Evolutionary conservation across 164 flowering plant species (phyloP).

Genomic region (Vitis riparia): DNA sequence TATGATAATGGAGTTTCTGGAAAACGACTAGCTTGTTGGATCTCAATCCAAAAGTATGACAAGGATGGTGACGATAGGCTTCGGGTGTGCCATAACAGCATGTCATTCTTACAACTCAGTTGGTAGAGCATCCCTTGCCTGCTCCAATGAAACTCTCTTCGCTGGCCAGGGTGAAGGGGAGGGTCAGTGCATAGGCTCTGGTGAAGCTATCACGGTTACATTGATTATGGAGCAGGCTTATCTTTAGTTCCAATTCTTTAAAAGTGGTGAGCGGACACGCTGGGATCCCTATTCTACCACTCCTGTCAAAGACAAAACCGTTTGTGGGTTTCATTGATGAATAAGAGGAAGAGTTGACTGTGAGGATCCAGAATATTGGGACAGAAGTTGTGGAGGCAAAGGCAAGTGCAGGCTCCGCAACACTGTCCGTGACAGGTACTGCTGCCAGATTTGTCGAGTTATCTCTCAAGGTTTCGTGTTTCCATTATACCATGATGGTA

Average conservation of each 20-base stretch:
- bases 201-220: conserved; percentile 58
- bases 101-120: conserved; percentile 86
- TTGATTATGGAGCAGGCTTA: conserved; percentile 35
- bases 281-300: no score
- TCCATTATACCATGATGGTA: no score
- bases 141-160: conserved; percentile 94
- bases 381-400: conserved; percentile 80
- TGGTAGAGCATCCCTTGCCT: conserved; percentile 93
- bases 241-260: conserved; percentile 18
- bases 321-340: conserved; percentile 52
- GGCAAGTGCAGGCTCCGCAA: conserved; percentile 77
- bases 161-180: conserved; percentile 75
- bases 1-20: conserved; percentile 41
- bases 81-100: conserved; percentile 89
- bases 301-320: no score
- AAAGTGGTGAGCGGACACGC: conserved; percentile 8
- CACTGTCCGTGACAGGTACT: conserved; percentile 75
- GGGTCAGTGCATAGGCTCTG: conserved; percentile 86
- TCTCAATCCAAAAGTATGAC: no score
- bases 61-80: conserved; percentile 56
- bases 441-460: conserved; percentile 81
- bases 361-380: conserved; percentile 70
- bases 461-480: conserved; percentile 27
- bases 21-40: no score
- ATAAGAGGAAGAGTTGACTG: conserved; percentile 54